A percentile compares a stretch with the other conserved stretches of the same genome.
Conservation (phyloP, 352 stramenopile genomes). For the Globisporangium cylindrosporum region DNA sequence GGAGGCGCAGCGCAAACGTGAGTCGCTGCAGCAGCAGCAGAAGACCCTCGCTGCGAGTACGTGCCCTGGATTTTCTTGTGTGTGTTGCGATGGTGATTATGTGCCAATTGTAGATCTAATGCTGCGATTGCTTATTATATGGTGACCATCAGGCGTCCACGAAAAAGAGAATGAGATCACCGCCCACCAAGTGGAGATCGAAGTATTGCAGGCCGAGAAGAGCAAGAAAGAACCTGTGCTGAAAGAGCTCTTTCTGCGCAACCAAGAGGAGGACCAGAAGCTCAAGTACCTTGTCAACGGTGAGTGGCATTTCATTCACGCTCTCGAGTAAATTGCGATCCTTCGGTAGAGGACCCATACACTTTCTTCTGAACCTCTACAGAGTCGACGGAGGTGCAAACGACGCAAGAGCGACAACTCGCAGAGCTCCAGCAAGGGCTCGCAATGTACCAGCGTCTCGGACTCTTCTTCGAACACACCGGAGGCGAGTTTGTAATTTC, state of each 20-base stretch:
- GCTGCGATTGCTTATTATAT: background rate
- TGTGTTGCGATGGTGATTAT: background rate
- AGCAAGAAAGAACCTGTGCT: slow-evolving; percentile 18
- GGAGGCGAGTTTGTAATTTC: slow-evolving; percentile 29
- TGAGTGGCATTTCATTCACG: background rate
- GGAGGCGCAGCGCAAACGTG: slow-evolving; percentile 39
- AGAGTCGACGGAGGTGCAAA: slow-evolving; percentile 42
- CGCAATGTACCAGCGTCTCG: slow-evolving; percentile 62
- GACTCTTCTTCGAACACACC: slow-evolving; percentile 65
- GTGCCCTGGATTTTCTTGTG: background rate
- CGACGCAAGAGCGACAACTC: slow-evolving; percentile 46
- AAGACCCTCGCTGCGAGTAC: slow-evolving; percentile 33
- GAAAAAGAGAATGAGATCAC: slow-evolving; percentile 56
- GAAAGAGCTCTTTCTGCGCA: slow-evolving; percentile 59
- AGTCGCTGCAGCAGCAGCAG: slow-evolving; percentile 43
- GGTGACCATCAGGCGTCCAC: slow-evolving; percentile 10
- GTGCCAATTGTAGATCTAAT: background rate
- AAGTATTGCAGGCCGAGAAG: slow-evolving; percentile 45
- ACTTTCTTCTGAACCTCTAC: background rate
- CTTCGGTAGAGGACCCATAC: background rate
- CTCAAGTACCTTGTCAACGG: slow-evolving; percentile 43
- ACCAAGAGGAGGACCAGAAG: slow-evolving; percentile 51
- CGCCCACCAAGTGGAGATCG: slow-evolving; percentile 61
- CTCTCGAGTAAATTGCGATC: background rate
- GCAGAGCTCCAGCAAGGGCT: slow-evolving; percentile 61